Percentiles rank a stretch among this genome's conserved stretches.
These are phyloP conservation scores for Parsonsia alboflavescens DNA, from an alignment of 257 asterid species.

Conservation along the genomic window DNA sequence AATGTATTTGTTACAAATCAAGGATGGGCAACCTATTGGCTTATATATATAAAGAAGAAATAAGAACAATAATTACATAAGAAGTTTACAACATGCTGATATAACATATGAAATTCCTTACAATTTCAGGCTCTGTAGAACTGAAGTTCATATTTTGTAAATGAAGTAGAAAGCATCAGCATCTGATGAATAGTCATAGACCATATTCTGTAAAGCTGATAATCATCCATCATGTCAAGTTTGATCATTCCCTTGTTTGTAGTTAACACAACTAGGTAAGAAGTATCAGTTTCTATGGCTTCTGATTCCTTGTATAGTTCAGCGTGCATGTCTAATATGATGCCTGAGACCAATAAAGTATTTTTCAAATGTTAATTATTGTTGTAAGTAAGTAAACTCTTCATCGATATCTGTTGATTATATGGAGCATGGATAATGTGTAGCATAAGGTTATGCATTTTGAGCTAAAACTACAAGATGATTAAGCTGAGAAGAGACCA, in stretches of 20 bases:
- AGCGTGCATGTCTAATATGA: constrained; percentile 48
- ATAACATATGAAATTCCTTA: background rate
- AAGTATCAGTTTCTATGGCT: constrained; percentile 44
- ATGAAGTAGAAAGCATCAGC: constrained; percentile 64
- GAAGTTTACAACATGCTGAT: background rate
- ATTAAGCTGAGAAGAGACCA: constrained; percentile 3
- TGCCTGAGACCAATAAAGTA: constrained; percentile 30
- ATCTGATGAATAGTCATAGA: constrained; percentile 73
- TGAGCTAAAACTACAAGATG: background rate
- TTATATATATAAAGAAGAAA: background rate
- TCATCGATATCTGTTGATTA: background rate
- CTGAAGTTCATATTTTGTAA: constrained; percentile 51
- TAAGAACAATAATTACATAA: constrained; percentile 13
- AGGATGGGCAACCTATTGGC: background rate
- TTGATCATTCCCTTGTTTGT: constrained; percentile 64
- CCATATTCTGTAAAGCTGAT: constrained; percentile 58
- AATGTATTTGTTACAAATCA: constrained; percentile 9
- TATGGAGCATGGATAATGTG: background rate
- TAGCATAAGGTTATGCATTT: background rate
- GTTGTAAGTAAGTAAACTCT: background rate
- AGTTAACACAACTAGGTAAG: constrained; percentile 57
- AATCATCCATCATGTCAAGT: constrained; percentile 69
- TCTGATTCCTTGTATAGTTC: constrained; percentile 67
- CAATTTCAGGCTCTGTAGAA: constrained; percentile 37
- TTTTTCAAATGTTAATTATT: background rate